Evolutionary conservation across 2,329 filamentous ascomycete species (phyloP).

Genomic region (Aureobasidium sp.): DNA sequence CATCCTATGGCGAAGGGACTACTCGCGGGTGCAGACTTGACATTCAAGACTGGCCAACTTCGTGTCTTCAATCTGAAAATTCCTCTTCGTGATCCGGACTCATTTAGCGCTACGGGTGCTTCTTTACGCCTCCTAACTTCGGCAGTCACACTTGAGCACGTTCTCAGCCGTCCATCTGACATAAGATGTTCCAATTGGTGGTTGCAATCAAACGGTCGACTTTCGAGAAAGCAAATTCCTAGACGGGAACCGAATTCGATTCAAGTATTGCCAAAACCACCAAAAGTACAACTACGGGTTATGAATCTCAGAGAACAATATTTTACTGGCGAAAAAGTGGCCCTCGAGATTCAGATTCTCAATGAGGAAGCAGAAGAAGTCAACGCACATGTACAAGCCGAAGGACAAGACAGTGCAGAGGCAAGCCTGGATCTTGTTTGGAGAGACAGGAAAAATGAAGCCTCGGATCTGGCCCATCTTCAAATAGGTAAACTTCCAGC

Average conservation of each 20-base stretch:
- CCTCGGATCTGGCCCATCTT: conserved; percentile 6
- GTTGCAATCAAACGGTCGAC: conserved; percentile 29
- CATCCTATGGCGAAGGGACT: conserved; percentile 32
- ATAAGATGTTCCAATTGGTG: conserved; percentile 18
- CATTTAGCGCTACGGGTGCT: conserved; percentile 59
- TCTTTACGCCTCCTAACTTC: conserved; percentile 57
- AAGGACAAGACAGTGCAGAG: conserved; percentile 16
- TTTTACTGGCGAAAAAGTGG: conserved; percentile 75
- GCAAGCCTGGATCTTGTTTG: conserved; percentile 20
- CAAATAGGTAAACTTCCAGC: neutral
- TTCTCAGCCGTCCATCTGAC: conserved; percentile 36
- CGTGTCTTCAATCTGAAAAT: conserved; percentile 66
- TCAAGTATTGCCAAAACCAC: conserved; percentile 77
- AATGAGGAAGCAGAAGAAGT: conserved; percentile 75
- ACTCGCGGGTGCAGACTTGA: conserved; percentile 56
- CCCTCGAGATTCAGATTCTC: conserved; percentile 59
- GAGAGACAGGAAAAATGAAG: conserved; percentile 26
- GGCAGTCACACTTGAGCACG: conserved; percentile 61
- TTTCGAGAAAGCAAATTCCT: conserved; percentile 34
- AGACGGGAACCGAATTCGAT: conserved; percentile 50
- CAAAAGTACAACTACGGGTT: conserved; percentile 74
- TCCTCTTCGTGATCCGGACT: conserved; percentile 74
- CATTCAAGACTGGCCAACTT: conserved; percentile 58
- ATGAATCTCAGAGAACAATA: conserved; percentile 61
- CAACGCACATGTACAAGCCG: conserved; percentile 31